These are phyloP conservation scores for Flaveria floridana DNA, from an alignment of 140 eudicot genomes.

Conservation along the genomic window DNA sequence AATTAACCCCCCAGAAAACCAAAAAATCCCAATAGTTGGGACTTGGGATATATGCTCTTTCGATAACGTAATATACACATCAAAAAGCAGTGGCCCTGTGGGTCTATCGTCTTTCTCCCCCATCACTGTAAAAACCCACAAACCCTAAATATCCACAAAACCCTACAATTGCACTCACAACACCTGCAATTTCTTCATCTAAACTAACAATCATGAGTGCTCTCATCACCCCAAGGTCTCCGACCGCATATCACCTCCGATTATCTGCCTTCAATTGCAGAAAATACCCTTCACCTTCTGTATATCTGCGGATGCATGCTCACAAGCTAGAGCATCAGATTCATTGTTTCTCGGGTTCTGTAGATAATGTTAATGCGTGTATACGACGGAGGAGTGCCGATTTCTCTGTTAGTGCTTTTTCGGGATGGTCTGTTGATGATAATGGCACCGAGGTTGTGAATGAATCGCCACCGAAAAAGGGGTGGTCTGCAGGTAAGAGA, in stretches of 20 bases:
- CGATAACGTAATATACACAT: constrained; percentile 20
- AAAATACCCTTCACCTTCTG: constrained; percentile 36
- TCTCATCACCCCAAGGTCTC: constrained; percentile 52
- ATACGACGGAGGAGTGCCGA: constrained; percentile 29
- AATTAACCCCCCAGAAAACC: background rate
- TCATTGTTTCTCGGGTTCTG: constrained; percentile 34
- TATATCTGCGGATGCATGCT: constrained; percentile 34
- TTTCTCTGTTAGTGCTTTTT: constrained; percentile 38
- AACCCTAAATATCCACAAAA: constrained; percentile 32
- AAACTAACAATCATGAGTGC: constrained; percentile 39
- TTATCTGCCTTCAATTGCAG: constrained; percentile 44
- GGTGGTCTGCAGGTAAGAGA: constrained; percentile 52
- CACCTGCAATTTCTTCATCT: background rate
- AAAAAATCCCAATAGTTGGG: constrained; percentile 1
- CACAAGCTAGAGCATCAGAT: constrained; percentile 37
- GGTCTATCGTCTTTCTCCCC: constrained; percentile 28
- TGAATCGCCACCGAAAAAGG: constrained; percentile 39
- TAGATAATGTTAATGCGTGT: constrained; percentile 33
- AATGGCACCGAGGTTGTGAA: constrained; percentile 37
- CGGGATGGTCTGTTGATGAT: constrained; percentile 65
- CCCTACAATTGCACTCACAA: constrained; percentile 19
- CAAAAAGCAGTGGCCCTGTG: background rate
- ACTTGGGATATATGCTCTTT: constrained; percentile 25
- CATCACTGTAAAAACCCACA: constrained; percentile 29
- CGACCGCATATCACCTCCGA: constrained; percentile 79